Base-by-base conservation (phyloP, 306 rosid genomes). In the Alnus rubra region DNA sequence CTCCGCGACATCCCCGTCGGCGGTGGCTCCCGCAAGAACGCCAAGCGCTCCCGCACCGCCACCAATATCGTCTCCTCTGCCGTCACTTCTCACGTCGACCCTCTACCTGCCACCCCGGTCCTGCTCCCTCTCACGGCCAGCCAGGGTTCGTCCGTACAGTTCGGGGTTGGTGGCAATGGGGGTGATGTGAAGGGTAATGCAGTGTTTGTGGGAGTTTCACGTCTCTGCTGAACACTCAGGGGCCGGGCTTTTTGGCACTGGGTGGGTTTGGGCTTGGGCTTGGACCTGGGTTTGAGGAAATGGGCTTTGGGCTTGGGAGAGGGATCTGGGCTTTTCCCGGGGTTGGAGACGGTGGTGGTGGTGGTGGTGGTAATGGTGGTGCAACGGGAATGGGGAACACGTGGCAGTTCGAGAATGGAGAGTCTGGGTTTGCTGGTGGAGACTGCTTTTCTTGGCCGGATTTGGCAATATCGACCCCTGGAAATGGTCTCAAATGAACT, bases 1-100 rank as follows among this genome's bases (percentile, higher is more conserved):
- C 99, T 95, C 54, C 98, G 99, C 0, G 98, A 95, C 80, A 95
- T 95, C 55, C 99, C 99, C 5, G 87, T 95, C 52, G 99, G 99
- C 2, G 99, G 99, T 0, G 99, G 98, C 1, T 87, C 88, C 58
- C 90, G 99, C 2, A 95, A 93, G 75, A 95, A 90, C 77, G 96
- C 98, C 14, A 93, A 95, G 79, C 96, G 99, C 71, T 91, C 94
- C 5, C 96, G 99, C n/a, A 89, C 92, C 1, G 54, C 86, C 83
- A 15, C 33, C 15, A 39, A 4, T 18, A 8, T 69, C 55, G 14
- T 69, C 13, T 67, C 76, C 18, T 37, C 79, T 6, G 0, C 74
- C 0, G 67, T 76, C 1, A 49, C 69, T 15, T 84, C 92, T 39
- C 85, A 86, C 48, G 89, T 74, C 2, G 76, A 76, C 11, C 65